phyloP scores from a whole-genome alignment of 2,329 filamentous ascomycete genomes.

The Penicillium nordicum region DNA sequence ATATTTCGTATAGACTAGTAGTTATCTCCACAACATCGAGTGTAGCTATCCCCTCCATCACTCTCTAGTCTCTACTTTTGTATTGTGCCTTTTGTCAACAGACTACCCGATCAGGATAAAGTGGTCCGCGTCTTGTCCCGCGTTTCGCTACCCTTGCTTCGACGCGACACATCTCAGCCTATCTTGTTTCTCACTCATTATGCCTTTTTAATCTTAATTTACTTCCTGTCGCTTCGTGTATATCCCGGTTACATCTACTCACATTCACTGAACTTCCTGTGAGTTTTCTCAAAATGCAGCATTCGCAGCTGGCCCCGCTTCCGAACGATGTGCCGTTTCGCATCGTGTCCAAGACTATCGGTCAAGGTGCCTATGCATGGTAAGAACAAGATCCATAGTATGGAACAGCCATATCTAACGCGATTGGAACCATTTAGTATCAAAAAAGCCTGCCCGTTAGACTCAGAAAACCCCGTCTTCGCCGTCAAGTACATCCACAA shows the following conservation, averaged over 20 bases:
- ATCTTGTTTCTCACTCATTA: conserved; percentile 14
- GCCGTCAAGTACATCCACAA: conserved; percentile 99
- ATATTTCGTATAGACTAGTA: neutral
- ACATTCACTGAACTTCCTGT: neutral
- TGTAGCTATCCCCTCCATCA: neutral
- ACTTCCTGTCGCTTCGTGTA: conserved; percentile 7
- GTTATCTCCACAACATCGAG: neutral
- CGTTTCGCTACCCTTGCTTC: conserved; percentile 22
- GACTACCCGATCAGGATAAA: conserved; percentile 38
- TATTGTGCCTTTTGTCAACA: conserved; percentile 23
- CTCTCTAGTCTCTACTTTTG: neutral
- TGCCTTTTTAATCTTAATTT: neutral
- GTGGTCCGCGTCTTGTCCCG: conserved; percentile 31
- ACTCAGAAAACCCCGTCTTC: conserved; percentile 71
- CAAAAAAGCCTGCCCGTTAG: conserved; percentile 82
- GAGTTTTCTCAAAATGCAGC: conserved; percentile 48
- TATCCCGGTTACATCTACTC: neutral
- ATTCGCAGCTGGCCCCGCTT: conserved; percentile 87
- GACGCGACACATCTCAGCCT: conserved; percentile 16
- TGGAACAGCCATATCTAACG: neutral
- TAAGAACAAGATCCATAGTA: conserved; percentile 40
- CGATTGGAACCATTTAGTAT: conserved; percentile 56
- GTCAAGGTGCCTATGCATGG: conserved; percentile 96
- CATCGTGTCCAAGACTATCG: conserved; percentile 93
- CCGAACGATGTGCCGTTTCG: conserved; percentile 84